These are phyloP conservation scores for Pelargonium nanum DNA, from an alignment of 345 rosid species.

Conservation along the genomic window DNA sequence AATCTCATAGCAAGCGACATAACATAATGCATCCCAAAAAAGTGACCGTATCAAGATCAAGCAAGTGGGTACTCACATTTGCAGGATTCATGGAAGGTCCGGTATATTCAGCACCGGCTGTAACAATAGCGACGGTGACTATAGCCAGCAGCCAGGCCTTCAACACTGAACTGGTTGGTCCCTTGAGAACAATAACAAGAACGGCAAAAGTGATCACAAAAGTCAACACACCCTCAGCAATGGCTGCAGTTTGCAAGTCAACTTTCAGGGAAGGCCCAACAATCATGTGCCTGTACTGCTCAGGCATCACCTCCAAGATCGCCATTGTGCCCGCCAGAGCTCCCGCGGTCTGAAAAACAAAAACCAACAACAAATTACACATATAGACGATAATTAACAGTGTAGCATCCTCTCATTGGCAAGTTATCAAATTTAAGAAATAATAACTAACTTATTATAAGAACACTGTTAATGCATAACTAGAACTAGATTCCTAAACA, in stretches of 20 bases:
- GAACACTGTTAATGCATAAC: no score
- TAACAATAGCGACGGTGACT: slow-evolving; percentile 49
- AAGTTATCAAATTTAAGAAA: no score
- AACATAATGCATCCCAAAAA: no score
- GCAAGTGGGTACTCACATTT: slow-evolving; percentile 49
- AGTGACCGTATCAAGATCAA: background rate
- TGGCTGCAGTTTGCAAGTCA: slow-evolving; percentile 72
- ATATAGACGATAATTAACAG: background rate
- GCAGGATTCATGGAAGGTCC: slow-evolving; percentile 99
- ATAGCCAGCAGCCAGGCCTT: slow-evolving; percentile 59
- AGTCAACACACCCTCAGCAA: slow-evolving; percentile 80
- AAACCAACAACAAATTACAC: background rate
- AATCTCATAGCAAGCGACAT: no score
- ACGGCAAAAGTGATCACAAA: slow-evolving; percentile 60
- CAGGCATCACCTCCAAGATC: slow-evolving; percentile 65
- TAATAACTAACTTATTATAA: no score
- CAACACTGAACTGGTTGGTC: slow-evolving; percentile 45
- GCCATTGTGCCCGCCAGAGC: slow-evolving; percentile 90
- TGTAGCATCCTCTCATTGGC: no score
- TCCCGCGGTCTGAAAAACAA: slow-evolving; percentile 61
- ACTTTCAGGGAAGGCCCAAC: slow-evolving; percentile 61
- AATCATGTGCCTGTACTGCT: slow-evolving; percentile 55
- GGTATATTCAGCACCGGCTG: slow-evolving; percentile 53
- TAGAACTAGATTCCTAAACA: no score
- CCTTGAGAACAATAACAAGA: slow-evolving; percentile 59